phyloP scores from a whole-genome alignment of 2,329 filamentous ascomycete genomes.

The Aschersonia sp. region DNA sequence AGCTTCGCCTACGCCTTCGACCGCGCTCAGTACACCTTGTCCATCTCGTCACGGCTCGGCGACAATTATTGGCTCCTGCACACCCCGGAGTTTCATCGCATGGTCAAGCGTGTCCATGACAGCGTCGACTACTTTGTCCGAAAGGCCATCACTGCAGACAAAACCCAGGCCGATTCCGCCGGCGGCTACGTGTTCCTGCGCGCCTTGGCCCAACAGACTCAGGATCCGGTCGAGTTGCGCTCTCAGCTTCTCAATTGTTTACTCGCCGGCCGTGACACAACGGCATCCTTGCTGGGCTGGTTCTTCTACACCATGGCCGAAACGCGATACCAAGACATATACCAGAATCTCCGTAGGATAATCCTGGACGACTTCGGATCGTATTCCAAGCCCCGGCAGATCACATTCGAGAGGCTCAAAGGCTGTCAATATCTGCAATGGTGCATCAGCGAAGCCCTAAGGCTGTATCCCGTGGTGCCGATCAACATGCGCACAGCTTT shows the following conservation, averaged over 20 bases:
- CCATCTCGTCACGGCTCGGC: slow-evolving; percentile 35
- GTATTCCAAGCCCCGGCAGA: slow-evolving; percentile 12
- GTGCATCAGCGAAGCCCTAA: slow-evolving; percentile 10
- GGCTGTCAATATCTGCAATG: slow-evolving; percentile 11
- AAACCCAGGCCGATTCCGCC: slow-evolving; percentile 5
- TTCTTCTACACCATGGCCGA: slow-evolving; percentile 26
- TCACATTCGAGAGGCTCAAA: slow-evolving; percentile 11
- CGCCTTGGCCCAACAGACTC: slow-evolving; percentile 17
- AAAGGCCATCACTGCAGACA: slow-evolving; percentile 26
- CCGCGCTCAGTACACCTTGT: slow-evolving; percentile 25
- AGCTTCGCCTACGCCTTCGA: slow-evolving; percentile 13
- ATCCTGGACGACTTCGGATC: slow-evolving; percentile 35
- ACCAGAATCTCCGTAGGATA: slow-evolving; percentile 24
- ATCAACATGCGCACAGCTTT: slow-evolving; percentile 10
- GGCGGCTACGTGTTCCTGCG: slow-evolving; percentile 16
- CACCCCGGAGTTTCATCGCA: slow-evolving; percentile 44
- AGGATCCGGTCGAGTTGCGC: slow-evolving; percentile 11
- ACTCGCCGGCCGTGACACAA: slow-evolving; percentile 40
- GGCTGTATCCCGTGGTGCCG: slow-evolving; percentile 11
- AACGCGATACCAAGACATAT: slow-evolving; percentile 19
- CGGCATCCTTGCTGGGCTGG: slow-evolving; percentile 33
- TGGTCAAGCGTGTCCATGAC: slow-evolving; percentile 49
- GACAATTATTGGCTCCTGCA: slow-evolving; percentile 30
- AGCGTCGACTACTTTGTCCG: slow-evolving; percentile 58
- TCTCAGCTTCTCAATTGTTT: slow-evolving; percentile 20